Conservation (phyloP, 2,329 filamentous ascomycete genomes). For the Penicillium expansum region DNA sequence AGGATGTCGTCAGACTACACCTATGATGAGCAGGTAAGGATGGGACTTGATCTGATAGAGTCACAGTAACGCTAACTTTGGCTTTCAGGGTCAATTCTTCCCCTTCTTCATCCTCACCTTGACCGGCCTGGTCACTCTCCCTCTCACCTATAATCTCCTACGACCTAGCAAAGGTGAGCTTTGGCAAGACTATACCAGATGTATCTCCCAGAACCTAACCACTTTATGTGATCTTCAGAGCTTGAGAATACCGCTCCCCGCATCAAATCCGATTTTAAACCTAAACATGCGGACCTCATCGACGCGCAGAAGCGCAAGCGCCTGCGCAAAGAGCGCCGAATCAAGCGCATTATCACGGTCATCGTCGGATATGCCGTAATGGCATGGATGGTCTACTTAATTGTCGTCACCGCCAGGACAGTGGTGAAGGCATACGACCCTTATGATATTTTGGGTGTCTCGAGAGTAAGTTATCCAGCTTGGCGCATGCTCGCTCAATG, state of each 20-base stretch:
- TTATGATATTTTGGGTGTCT: constrained; percentile 87
- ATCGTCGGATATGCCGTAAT: constrained; percentile 78
- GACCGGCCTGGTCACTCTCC: constrained; percentile 79
- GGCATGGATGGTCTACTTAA: constrained; percentile 88
- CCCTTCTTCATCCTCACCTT: constrained; percentile 97
- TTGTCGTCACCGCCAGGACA: constrained; percentile 70
- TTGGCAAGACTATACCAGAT: neutral
- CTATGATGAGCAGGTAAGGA: constrained; percentile 82
- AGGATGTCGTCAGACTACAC: constrained; percentile 88
- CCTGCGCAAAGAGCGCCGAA: constrained; percentile 81
- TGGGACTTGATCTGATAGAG: neutral
- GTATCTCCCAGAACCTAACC: neutral
- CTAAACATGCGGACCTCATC: constrained; percentile 79
- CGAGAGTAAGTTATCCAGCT: constrained; percentile 58
- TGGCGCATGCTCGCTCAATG: neutral
- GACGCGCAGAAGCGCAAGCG: constrained; percentile 78
- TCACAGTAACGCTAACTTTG: neutral
- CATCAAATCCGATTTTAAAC: constrained; percentile 77
- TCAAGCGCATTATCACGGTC: constrained; percentile 79
- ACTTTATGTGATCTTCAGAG: constrained; percentile 41
- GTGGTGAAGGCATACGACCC: constrained; percentile 87
- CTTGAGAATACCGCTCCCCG: constrained; percentile 77
- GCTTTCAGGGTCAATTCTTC: constrained; percentile 82
- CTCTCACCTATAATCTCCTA: constrained; percentile 84
- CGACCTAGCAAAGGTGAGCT: constrained; percentile 66